These are phyloP conservation scores for Russula olivacea DNA, from an alignment of 768 basidiomycete species.

Conservation along the genomic window DNA sequence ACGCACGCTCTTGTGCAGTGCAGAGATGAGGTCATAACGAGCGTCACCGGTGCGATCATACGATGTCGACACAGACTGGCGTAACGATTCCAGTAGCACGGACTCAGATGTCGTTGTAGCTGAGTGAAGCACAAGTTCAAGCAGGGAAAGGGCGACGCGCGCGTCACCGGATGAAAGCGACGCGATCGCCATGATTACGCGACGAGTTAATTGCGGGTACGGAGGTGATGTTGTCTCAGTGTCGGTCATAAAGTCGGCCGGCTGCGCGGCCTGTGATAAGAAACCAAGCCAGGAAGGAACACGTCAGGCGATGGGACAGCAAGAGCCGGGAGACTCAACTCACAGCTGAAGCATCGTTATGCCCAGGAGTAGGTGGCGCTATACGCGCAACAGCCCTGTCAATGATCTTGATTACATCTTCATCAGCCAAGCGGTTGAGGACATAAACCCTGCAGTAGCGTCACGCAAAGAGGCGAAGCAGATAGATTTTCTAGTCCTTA, in stretches of 20 bases:
- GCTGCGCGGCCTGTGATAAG: not conserved
- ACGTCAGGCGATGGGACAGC: not conserved
- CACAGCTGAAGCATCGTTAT: not conserved
- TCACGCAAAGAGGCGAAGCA: not conserved
- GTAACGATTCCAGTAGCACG: slow-evolving; percentile 49
- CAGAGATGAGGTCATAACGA: slow-evolving; percentile 78
- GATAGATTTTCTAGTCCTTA: slow-evolving; percentile 31
- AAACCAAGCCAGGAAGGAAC: not conserved
- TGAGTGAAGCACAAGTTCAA: slow-evolving; percentile 60
- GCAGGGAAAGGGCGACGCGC: slow-evolving; percentile 67
- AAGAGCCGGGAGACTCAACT: slow-evolving; percentile 10
- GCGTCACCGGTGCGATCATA: slow-evolving; percentile 75
- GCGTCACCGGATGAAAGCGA: slow-evolving; percentile 65
- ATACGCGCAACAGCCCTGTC: slow-evolving; percentile 43
- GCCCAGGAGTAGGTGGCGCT: not conserved
- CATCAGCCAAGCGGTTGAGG: slow-evolving; percentile 58
- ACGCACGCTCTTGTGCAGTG: slow-evolving; percentile 76
- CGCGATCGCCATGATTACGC: slow-evolving; percentile 44
- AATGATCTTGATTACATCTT: slow-evolving; percentile 56
- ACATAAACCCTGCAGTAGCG: slow-evolving; percentile 59
- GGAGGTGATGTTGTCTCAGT: slow-evolving; percentile 19
- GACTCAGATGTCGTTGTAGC: slow-evolving; percentile 39
- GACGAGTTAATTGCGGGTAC: slow-evolving; percentile 41
- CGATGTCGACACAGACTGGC: slow-evolving; percentile 55
- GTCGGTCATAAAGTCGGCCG: slow-evolving; percentile 1